Evolutionary conservation across 2,329 filamentous ascomycete genomes (phyloP), one percentile per base, ranked within the genome.

Genomic region (Cladosporium sp.): DNA sequence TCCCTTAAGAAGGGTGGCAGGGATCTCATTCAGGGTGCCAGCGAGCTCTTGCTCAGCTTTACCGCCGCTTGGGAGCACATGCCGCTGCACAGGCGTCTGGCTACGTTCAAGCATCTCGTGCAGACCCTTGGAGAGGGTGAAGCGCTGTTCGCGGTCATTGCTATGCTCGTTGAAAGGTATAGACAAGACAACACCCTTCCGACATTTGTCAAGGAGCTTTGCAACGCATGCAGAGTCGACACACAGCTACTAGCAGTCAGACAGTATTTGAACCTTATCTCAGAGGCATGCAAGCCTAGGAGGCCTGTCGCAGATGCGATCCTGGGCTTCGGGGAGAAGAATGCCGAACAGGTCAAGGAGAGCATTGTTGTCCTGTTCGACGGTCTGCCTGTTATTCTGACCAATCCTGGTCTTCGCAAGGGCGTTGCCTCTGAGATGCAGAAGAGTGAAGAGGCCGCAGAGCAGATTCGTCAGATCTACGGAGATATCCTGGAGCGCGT

Each of bases 51-150:
- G n/a, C 79, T 95, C 40, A 97, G 91, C 73, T 98, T 98, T 67
- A 92, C 90, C 14, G 90, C 91, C 7, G 93, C 95, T 0, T 98
- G 95, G 68, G 91, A 96, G 67, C 93, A 98, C 66, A 91, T 98
- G 58, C 93, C 93, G 4, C 80, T 85, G 8, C 91, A 96, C 68
- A 82, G 93, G 53, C 83, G 90, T 59, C 81, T 88, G 31, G 84
- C 84, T 38, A 75, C 98, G 6, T 98, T 96, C 70, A 79, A 86
- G 50, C 88, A 92, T 46, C 76, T 98, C 14, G 84, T 93, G 18
- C 83, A 89, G 62, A 95, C 91, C 9, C 77, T 98, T 3, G 92
- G 92, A 2, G 79, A 89, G 0, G 80, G 86, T 49, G 91, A 97
- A 56, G 95, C 95, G 63, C 76, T 97, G 19, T 95, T 89, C 62